phyloP scores from a whole-genome alignment of 140 eudicot species.

The Erigeron philadelphicus region DNA sequence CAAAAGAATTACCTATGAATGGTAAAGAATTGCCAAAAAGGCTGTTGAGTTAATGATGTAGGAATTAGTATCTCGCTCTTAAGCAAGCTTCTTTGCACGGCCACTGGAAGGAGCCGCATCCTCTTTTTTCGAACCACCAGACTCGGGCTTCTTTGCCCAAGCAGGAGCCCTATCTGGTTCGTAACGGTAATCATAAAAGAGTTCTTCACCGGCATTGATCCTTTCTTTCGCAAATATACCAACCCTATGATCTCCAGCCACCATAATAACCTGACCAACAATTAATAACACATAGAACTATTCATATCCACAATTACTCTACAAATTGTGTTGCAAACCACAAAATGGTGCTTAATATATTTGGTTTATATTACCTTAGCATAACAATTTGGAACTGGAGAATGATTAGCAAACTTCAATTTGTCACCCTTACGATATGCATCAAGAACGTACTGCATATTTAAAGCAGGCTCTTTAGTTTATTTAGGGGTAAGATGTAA shows the following conservation, averaged over 20 bases:
- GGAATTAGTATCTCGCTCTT: slow-evolving; percentile 10
- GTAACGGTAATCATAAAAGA: slow-evolving; percentile 86
- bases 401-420: slow-evolving; percentile 94
- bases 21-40: slow-evolving; percentile 33
- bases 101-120: slow-evolving; percentile 69
- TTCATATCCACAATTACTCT: background rate
- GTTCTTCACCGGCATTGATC: slow-evolving; percentile 81
- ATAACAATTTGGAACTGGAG: slow-evolving; percentile 95
- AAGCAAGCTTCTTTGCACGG: slow-evolving; percentile 92
- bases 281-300: background rate
- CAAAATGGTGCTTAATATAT: background rate
- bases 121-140: slow-evolving; percentile 73
- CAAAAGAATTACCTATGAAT: slow-evolving; percentile 27
- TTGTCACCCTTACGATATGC: slow-evolving; percentile 96
- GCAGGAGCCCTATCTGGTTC: slow-evolving; percentile 93
- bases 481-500: background rate
- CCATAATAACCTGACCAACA: slow-evolving; percentile 84
- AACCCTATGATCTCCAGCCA: slow-evolving; percentile 97
- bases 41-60: slow-evolving; percentile 12
- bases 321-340: slow-evolving; percentile 8
- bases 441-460: slow-evolving; percentile 90
- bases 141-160: slow-evolving; percentile 93
- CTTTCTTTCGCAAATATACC: slow-evolving; percentile 95
- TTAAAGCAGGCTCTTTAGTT: background rate
- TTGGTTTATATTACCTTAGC: slow-evolving; percentile 60